Base-by-base conservation (phyloP, 192 early-diverging fungal genomes). In the Podila minutissima region DNA sequence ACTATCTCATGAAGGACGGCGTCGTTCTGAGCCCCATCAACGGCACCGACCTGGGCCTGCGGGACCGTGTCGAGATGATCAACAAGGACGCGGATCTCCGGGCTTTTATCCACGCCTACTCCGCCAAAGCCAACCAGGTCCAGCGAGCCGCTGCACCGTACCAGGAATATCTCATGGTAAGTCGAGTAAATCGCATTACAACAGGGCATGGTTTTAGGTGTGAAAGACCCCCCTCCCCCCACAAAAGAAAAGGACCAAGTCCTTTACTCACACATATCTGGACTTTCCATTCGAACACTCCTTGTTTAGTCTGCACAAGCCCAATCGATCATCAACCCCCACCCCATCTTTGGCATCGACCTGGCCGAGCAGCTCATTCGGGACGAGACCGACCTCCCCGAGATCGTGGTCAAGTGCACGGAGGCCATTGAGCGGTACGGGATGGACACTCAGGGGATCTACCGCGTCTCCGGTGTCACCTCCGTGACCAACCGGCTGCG, bases 401-500 rank as follows among this genome's bases (percentile, higher is more conserved):
- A 87, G 28, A 90, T 98, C 53, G 86, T 99, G 3, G 75, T 82
- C 35, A 94, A 94, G 58, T 97, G 94, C 64, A 90, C 94, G 5
- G 86, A 94, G 51, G 91, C 91, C 19, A 90, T 99, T 32, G 98
- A 99, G 83, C 74, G 83, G n/a, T 88, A 88, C 69, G 91, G 93
- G 1, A 67, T 95, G 58, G 85, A 91, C 29, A 91, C 87, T n/a
- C 86, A 91, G 22, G 97, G 98, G 7, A 88, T 99, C 11, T 99
- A 99, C 82, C 92, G 98, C 13, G 76, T 96, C 10, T 95, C 96
- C 6, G 98, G 96, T 15, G 89, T 92, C 20, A 93, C 84, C 32
- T 90, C 89, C 22, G 85, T 90, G 62, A 93, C 98, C 19, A 91
- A 92, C 74, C 89, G 88, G 66, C 83, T 98, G 33, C 86, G 91